A percentile compares a stretch with the other conserved stretches of the same genome.
Conservation (phyloP, 2,329 filamentous ascomycete genomes). For the Mycosphaerella arachidis region DNA sequence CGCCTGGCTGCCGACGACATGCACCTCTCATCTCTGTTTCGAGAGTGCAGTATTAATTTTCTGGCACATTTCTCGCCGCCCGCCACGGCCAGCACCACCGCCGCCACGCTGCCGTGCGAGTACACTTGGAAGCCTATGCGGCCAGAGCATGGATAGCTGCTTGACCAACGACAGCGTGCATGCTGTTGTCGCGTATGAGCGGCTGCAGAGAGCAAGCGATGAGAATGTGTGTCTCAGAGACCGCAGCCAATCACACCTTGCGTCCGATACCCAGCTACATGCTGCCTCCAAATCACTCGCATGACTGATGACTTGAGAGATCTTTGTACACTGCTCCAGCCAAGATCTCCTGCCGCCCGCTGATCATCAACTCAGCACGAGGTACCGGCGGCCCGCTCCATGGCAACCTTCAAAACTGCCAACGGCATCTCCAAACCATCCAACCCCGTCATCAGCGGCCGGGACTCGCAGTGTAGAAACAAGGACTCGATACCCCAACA, state of each 20-base stretch:
- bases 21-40: not conserved
- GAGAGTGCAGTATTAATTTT: not conserved
- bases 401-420: not conserved
- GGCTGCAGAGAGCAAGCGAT: slow-evolving; percentile 1
- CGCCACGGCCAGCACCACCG: not conserved
- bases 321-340: not conserved
- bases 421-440: not conserved
- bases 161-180: slow-evolving; percentile 6
- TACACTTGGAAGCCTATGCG: not conserved
- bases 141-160: slow-evolving; percentile 4
- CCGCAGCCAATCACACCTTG: not conserved
- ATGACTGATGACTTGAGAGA: not conserved
- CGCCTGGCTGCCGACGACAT: not conserved
- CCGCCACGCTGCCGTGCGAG: not conserved
- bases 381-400: not conserved
- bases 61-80: not conserved
- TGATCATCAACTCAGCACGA: not conserved
- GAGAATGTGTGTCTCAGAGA: not conserved
- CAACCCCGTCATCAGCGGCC: not conserved
- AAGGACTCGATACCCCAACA: not conserved
- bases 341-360: not conserved
- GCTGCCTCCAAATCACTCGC: not conserved
- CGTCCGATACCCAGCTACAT: not conserved
- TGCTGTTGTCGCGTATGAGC: slow-evolving; percentile 1
- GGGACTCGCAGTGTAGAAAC: not conserved